Evolutionary conservation across 306 rosid genomes (phyloP).

Genomic region (Sesbania bispinosa): DNA sequence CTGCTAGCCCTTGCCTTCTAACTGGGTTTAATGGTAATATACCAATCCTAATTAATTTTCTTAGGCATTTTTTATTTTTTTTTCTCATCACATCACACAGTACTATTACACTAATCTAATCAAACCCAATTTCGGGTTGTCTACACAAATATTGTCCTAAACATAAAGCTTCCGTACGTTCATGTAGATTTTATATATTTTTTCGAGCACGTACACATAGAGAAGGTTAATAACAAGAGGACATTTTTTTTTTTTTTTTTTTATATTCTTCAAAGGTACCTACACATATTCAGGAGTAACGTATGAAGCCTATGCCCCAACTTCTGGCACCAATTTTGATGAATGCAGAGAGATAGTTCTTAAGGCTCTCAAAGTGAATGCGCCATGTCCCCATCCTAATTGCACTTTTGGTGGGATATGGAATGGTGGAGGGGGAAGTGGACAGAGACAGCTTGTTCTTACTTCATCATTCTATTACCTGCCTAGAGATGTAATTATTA

Average conservation of each 20-base stretch:
- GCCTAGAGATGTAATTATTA: constrained; percentile 56
- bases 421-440: constrained; percentile 81
- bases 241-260: background rate
- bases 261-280: constrained; percentile 32
- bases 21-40: constrained; percentile 67
- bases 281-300: constrained; percentile 48
- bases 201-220: too few species aligned
- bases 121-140: too few species aligned
- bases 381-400: constrained; percentile 48
- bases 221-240: background rate
- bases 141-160: too few species aligned
- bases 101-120: too few species aligned
- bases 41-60: too few species aligned
- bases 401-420: constrained; percentile 82
- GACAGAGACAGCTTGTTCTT: constrained; percentile 52
- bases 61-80: too few species aligned
- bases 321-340: constrained; percentile 51
- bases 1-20: constrained; percentile 56
- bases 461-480: constrained; percentile 76
- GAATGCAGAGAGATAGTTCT: constrained; percentile 45
- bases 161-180: too few species aligned
- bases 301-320: constrained; percentile 40
- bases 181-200: too few species aligned
- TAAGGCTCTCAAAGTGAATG: constrained; percentile 59
- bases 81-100: too few species aligned